These are phyloP conservation scores for Melampsora larici-populina DNA, from an alignment of 1,284 basidiomycete species.

Conservation along the genomic window DNA sequence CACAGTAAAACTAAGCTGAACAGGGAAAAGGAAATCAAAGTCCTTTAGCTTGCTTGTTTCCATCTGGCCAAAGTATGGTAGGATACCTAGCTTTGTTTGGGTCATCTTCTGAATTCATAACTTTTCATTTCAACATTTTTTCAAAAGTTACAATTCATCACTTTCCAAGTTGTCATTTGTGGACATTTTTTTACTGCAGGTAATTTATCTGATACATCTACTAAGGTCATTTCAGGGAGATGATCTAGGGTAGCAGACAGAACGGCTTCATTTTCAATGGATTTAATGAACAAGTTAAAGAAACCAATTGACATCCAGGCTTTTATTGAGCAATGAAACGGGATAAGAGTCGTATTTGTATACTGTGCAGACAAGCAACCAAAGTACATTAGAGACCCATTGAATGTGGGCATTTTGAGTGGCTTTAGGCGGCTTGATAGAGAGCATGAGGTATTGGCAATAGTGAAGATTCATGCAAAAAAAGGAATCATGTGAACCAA, in stretches of 20 bases:
- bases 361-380: conserved; percentile 56
- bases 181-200: conserved; percentile 71
- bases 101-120: conserved; percentile 55
- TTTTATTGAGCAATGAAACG: conserved; percentile 90
- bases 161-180: conserved; percentile 73
- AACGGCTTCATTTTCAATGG: conserved; percentile 98
- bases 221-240: conserved; percentile 71
- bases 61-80: conserved; percentile 74
- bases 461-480: too few relatives aligned
- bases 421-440: too few relatives aligned
- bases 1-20: too few relatives aligned
- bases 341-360: conserved; percentile 87
- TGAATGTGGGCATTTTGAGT: too few relatives aligned
- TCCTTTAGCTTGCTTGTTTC: conserved; percentile 62
- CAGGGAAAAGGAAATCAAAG: conserved; percentile 55
- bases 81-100: conserved; percentile 63
- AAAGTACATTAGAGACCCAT: conserved; percentile 22
- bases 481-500: conserved; percentile 77
- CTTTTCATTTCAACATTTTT: background rate
- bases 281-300: conserved; percentile 97
- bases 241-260: conserved; percentile 75
- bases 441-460: background rate
- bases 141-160: conserved; percentile 50
- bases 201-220: conserved; percentile 71
- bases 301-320: conserved; percentile 82